A percentile compares a stretch with the other conserved stretches of the same genome.
Conservation (phyloP, 2,329 filamentous ascomycete genomes). For the Xylaria hypoxylon region DNA sequence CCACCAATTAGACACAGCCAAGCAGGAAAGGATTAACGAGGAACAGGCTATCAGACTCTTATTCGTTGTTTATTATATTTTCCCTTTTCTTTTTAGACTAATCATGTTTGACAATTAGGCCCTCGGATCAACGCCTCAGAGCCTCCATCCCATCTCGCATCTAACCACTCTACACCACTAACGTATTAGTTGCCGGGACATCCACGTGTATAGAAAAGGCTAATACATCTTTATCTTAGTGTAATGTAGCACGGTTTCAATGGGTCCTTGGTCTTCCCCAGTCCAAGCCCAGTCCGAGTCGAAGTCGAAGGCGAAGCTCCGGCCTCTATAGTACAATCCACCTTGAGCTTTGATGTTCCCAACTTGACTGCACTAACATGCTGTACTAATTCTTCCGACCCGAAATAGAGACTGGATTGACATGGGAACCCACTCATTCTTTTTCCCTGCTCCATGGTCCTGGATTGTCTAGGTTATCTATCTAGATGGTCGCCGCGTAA, state of each 20-base stretch:
- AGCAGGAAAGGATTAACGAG: not conserved
- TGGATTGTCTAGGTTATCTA: constrained; percentile 14
- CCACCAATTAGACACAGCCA: constrained; percentile 19
- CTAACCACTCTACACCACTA: constrained; percentile 12
- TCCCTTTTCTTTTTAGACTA: constrained; percentile 19
- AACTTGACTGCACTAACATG: not conserved
- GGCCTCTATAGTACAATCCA: not conserved
- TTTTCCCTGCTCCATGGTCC: constrained; percentile 34
- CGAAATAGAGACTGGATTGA: constrained; percentile 1
- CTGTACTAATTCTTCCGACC: not conserved
- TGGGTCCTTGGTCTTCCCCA: constrained; percentile 5
- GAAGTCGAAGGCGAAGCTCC: not conserved
- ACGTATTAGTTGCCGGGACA: constrained; percentile 22
- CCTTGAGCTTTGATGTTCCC: not conserved
- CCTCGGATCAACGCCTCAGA: constrained; percentile 12
- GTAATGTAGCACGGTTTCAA: not conserved
- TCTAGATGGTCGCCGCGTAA: constrained; percentile 14
- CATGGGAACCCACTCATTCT: constrained; percentile 27
- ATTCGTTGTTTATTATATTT: constrained; percentile 19
- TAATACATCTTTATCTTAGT: constrained; percentile 19
- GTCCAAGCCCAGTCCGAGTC: constrained; percentile 1
- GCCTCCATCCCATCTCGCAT: constrained; percentile 15
- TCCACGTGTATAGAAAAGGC: constrained; percentile 32
- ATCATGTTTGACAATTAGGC: constrained; percentile 21
- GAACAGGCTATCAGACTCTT: constrained; percentile 11